Conservation (phyloP, 148 eudicot genomes). For the Agrostemma githago region DNA sequence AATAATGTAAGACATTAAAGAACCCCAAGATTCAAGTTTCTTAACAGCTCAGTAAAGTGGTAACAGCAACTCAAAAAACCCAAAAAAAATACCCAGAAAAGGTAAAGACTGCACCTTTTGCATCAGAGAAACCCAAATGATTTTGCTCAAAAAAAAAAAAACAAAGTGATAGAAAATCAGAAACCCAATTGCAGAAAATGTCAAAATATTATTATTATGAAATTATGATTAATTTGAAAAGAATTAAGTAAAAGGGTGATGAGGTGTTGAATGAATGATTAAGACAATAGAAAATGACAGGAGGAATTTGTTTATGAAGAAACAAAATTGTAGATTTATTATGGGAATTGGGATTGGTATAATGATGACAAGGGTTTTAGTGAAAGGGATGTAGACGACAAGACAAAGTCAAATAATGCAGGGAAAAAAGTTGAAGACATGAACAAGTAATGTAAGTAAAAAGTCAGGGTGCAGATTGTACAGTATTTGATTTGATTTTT, state of each 20-base stretch:
- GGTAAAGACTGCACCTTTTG: constrained; percentile 22
- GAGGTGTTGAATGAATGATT: constrained; percentile 12
- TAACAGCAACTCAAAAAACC: neutral
- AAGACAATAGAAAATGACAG: constrained; percentile 24
- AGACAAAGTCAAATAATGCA: constrained; percentile 23
- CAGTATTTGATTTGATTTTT: too few species aligned
- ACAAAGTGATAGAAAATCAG: too few species aligned
- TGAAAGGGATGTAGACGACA: neutral
- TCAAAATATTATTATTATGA: neutral
- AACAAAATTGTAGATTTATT: constrained; percentile 9
- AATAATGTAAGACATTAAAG: constrained; percentile 13
- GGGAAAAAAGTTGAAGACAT: neutral
- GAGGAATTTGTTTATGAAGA: neutral
- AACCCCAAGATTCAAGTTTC: neutral
- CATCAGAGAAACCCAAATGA: constrained; percentile 1
- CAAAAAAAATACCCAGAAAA: constrained; percentile 24
- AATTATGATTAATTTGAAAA: neutral
- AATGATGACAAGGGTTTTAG: constrained; percentile 12
- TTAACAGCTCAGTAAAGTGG: neutral
- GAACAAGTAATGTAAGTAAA: neutral
- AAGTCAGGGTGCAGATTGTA: neutral
- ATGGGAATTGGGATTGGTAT: neutral
- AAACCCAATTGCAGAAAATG: neutral
- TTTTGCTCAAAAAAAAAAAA: neutral
- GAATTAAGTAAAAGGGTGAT: constrained; percentile 4